A percentile compares a stretch with the other conserved stretches of the same genome.
Conservation (phyloP, 225 moss, liverwort and hornwort species). For the Pleurozium schreberi region DNA sequence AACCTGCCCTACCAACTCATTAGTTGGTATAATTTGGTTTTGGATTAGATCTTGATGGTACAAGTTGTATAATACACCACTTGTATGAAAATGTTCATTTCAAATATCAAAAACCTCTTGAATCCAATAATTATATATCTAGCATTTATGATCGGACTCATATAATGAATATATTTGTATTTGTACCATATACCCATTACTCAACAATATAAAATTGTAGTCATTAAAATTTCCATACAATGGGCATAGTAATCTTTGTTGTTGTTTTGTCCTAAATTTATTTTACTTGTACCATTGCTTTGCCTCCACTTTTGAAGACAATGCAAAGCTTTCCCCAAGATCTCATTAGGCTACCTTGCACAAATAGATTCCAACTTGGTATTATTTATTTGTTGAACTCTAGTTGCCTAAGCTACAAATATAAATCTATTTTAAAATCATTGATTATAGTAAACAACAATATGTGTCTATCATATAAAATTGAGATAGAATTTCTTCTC, state of each 20-base stretch:
- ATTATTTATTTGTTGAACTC: neutral
- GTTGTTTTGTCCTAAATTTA: neutral
- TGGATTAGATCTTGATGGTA: neutral
- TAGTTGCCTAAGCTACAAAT: too few relatives aligned
- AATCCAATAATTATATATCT: neutral
- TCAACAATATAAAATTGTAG: neutral
- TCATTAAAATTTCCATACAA: neutral
- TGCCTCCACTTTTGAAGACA: neutral
- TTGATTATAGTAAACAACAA: neutral
- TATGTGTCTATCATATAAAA: neutral
- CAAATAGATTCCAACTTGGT: fast-evolving
- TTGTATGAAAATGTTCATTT: neutral
- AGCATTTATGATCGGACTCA: neutral
- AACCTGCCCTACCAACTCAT: fast-evolving
- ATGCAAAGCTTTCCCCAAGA: neutral
- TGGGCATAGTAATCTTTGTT: too few relatives aligned
- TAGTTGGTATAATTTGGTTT: neutral
- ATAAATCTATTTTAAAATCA: neutral
- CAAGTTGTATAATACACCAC: neutral
- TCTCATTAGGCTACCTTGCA: neutral
- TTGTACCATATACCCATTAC: too few relatives aligned
- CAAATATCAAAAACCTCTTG: too few relatives aligned
- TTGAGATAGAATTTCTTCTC: neutral
- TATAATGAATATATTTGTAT: neutral
- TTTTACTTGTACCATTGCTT: neutral